Percentiles rank a stretch among this genome's conserved stretches.
phyloP scores from a whole-genome alignment of 768 basidiomycete species.

The Phylloporus arenicola region DNA sequence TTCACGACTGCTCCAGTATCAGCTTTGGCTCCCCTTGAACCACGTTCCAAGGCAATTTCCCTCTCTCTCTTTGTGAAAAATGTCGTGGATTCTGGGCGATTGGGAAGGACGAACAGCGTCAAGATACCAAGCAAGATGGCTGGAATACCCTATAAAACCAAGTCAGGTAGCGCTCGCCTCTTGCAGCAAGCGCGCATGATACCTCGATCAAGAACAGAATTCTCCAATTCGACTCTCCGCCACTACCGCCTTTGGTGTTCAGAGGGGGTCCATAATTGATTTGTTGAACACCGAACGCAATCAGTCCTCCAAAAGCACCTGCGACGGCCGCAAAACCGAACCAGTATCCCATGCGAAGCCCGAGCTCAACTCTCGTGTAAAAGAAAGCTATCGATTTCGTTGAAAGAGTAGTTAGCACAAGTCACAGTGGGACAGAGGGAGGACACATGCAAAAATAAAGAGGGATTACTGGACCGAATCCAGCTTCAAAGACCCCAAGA shows the following conservation, averaged over 20 bases:
- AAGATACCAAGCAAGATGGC: constrained; percentile 58
- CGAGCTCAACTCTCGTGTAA: constrained; percentile 71
- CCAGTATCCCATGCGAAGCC: constrained; percentile 74
- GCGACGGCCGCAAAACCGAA: constrained; percentile 82
- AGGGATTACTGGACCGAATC: constrained; percentile 72
- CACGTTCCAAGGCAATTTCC: constrained; percentile 58
- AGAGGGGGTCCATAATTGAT: constrained; percentile 39
- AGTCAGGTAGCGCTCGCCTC: background rate
- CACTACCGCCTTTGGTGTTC: constrained; percentile 19
- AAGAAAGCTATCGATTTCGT: constrained; percentile 53
- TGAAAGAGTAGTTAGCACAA: background rate
- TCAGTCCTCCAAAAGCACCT: constrained; percentile 79
- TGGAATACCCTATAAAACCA: constrained; percentile 51
- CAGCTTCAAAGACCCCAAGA: constrained; percentile 74
- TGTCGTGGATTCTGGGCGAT: constrained; percentile 64
- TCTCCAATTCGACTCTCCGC: constrained; percentile 31
- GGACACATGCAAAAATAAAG: constrained; percentile 64
- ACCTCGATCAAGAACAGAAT: constrained; percentile 70
- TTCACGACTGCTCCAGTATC: constrained; percentile 63
- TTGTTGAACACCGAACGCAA: constrained; percentile 76
- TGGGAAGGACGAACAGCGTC: constrained; percentile 53
- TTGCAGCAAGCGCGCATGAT: background rate
- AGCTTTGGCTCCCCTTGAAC: constrained; percentile 60
- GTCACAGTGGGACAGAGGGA: background rate
- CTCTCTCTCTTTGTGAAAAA: constrained; percentile 50